Evolutionary conservation across 495 filamentous ascomycete species (phyloP).

Genomic region (Lepraria neglecta): DNA sequence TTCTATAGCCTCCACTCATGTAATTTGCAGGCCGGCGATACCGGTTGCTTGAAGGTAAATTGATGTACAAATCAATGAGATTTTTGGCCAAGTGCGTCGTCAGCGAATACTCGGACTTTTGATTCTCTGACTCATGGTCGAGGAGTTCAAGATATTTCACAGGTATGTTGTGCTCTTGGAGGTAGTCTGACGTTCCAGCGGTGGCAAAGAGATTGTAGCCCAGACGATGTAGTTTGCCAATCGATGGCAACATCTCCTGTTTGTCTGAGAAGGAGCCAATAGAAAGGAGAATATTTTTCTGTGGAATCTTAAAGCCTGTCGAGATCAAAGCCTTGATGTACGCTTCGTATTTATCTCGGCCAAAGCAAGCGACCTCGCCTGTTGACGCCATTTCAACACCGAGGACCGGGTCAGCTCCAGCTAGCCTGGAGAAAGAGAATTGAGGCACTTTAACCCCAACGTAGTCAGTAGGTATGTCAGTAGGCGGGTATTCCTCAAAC

Average conservation of each 20-base stretch:
- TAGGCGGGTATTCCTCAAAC: conserved; percentile 72
- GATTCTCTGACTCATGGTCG: conserved; percentile 59
- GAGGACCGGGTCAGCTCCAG: conserved; percentile 90
- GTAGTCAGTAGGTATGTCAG: conserved; percentile 67
- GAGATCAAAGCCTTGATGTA: conserved; percentile 94
- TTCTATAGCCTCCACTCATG: conserved; percentile 94
- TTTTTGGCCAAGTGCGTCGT: conserved; percentile 95
- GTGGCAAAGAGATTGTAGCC: conserved; percentile 95
- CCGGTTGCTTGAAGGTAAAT: conserved; percentile 93
- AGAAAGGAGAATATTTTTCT: conserved; percentile 88
- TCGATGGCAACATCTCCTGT: conserved; percentile 89
- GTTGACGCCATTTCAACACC: conserved; percentile 99
- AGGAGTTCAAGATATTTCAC: conserved; percentile 90
- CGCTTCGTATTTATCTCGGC: conserved; percentile 90
- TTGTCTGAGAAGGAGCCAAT: conserved; percentile 98
- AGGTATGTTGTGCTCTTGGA: conserved; percentile 81
- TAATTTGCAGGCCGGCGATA: conserved; percentile 95
- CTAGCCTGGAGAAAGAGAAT: conserved; percentile 95
- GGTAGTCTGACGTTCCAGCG: conserved; percentile 89
- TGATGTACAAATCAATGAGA: conserved; percentile 97
- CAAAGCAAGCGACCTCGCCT: conserved; percentile 95
- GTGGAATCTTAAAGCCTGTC: conserved; percentile 93
- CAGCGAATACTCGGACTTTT: conserved; percentile 93
- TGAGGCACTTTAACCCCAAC: conserved; percentile 98
- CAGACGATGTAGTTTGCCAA: conserved; percentile 76